Base-by-base conservation (phyloP, 2,329 filamentous ascomycete species). In the Herpomyces periplanetae region DNA sequence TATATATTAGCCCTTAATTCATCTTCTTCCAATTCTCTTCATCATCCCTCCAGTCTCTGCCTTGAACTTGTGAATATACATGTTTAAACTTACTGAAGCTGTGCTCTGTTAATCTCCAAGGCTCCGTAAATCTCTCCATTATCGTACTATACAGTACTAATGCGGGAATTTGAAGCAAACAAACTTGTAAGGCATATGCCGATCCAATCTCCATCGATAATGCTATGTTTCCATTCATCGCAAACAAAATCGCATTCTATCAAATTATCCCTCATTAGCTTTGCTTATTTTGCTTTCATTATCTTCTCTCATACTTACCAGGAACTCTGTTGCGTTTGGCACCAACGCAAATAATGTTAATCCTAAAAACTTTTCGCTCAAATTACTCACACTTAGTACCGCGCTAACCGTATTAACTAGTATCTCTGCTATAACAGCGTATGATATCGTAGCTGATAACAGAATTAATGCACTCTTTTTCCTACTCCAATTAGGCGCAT, bases 201-300 rank as follows among this genome's bases (percentile, higher is more conserved):
- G 73, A 88, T 28, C 80, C 80, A 29, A 96, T 96, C 34, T 96
- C 80, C 80, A 96, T 96, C 14, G 71, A 88, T 8, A 96, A 45
- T 0, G 80, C 80, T 37, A 96, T 91, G 37, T 96, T 96, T 24
- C 80, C 80, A 33, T 96, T 91, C 75, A 96, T 96, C 20, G 80
- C 80, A 36, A 96, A 96, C 1, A 73, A 88, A 23, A 96, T 96
- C 35, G 75, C 80, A 39, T 96, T 96, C 59, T 71, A 23, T 17
- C 5, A 21, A 15, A 20, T 32, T 21, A 32, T 27, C 14, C 19
- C 20, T 20, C 19, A 14, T 23, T 15, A 21, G 13, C 17, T 15
- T 20, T 19, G 20, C 22, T 13, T 16, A n/a, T 19, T 19, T 17
- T 19, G 13, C 11, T 11, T 22, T 8, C 13, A 8, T 11, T 5